Conservation (phyloP, 495 filamentous ascomycete species). For the Symbiotaphrina buchneri region DNA sequence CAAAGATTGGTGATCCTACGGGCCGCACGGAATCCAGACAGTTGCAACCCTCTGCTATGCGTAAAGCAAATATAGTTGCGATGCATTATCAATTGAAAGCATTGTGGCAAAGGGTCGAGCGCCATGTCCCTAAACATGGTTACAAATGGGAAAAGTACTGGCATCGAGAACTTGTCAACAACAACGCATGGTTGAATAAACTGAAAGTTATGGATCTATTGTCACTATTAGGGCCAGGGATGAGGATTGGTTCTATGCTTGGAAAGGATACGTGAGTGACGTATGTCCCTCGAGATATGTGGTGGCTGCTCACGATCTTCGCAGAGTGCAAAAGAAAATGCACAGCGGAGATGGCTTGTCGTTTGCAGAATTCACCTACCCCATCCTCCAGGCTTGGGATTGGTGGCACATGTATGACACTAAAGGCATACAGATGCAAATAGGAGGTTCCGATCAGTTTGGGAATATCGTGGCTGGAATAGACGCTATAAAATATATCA, state of each 20-base stretch:
- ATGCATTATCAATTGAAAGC: conserved; percentile 66
- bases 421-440: conserved; percentile 51
- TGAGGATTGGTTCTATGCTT: conserved; percentile 70
- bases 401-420: conserved; percentile 63
- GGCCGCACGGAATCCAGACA: conserved; percentile 47
- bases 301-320: not conserved
- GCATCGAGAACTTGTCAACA: conserved; percentile 47
- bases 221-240: conserved; percentile 39
- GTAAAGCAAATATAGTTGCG: conserved; percentile 45
- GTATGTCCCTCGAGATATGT: not conserved
- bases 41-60: conserved; percentile 24
- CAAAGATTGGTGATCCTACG: conserved; percentile 71
- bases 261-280: conserved; percentile 64
- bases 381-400: conserved; percentile 89
- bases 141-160: conserved; percentile 36
- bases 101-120: conserved; percentile 49
- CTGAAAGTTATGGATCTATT: conserved; percentile 49
- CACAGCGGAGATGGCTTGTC: conserved; percentile 72
- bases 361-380: conserved; percentile 82
- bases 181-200: conserved; percentile 57
- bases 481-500: conserved; percentile 53
- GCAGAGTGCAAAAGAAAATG: conserved; percentile 64
- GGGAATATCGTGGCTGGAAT: conserved; percentile 90
- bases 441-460: conserved; percentile 89
- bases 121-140: conserved; percentile 33